Conservation (phyloP, 2,329 filamentous ascomycete genomes). For the Alternaria arbusti region DNA sequence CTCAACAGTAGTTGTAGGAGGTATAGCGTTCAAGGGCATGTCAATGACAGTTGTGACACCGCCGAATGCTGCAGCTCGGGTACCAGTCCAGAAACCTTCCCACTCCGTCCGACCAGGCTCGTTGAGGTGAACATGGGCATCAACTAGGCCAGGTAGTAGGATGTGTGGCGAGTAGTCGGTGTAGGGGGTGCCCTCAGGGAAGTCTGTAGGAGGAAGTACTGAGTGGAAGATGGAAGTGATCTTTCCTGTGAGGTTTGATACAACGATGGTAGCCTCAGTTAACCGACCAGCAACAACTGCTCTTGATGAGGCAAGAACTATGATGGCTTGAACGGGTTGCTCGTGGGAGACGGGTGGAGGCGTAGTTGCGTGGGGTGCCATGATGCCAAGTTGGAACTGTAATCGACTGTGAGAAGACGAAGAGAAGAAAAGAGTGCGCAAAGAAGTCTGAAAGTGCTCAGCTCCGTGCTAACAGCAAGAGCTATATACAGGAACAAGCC, state of each 20-base stretch:
- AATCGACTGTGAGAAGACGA: conserved; percentile 3
- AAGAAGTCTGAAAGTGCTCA: conserved; percentile 6
- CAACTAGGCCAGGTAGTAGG: conserved; percentile 88
- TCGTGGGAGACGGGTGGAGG: conserved; percentile 37
- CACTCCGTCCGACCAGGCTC: conserved; percentile 97
- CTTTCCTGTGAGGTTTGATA: conserved; percentile 81
- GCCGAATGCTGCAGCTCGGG: conserved; percentile 89
- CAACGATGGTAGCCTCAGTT: conserved; percentile 80
- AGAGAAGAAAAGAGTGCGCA: conserved; percentile 10
- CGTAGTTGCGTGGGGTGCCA: conserved; percentile 48
- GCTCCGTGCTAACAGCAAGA: conserved; percentile 17
- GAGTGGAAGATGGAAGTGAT: conserved; percentile 77
- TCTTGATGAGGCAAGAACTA: conserved; percentile 82
- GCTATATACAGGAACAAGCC: conserved; percentile 27
- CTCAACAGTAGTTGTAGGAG: conserved; percentile 87
- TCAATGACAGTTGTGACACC: conserved; percentile 97
- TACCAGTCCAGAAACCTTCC: conserved; percentile 97
- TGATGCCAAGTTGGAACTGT: conserved; percentile 18
- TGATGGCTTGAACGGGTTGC: conserved; percentile 57
- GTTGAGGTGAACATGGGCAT: conserved; percentile 97
- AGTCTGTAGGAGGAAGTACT: conserved; percentile 76
- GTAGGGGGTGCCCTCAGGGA: conserved; percentile 76
- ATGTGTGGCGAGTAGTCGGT: conserved; percentile 84
- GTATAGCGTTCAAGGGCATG: conserved; percentile 97
- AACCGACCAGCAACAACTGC: conserved; percentile 79